Evolutionary conservation across 495 filamentous ascomycete genomes (phyloP).

Genomic region (Oidiodendron maius): DNA sequence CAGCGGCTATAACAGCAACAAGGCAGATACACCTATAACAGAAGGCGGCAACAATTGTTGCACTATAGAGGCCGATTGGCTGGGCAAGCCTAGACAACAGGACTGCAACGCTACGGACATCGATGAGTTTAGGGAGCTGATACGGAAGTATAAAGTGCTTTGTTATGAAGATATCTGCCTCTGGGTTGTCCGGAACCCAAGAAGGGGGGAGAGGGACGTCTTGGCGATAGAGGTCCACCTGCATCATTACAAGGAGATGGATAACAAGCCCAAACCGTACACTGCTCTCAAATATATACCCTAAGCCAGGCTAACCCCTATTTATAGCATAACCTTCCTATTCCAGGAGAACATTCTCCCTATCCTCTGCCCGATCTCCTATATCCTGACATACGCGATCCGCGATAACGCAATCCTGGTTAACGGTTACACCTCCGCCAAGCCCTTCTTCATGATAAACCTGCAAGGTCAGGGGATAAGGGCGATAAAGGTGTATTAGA

Average conservation of each 20-base stretch:
- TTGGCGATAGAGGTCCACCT: slow-evolving; percentile 23
- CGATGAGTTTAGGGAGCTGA: slow-evolving; percentile 7
- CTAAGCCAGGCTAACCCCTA: slow-evolving; percentile 9
- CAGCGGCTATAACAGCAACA: slow-evolving; percentile 13
- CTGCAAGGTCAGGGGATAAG: slow-evolving; percentile 5
- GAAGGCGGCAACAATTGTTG: slow-evolving; percentile 1
- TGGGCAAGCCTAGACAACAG: neutral
- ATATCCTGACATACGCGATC: slow-evolving; percentile 19
- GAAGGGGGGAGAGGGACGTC: slow-evolving; percentile 16
- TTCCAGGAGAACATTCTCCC: slow-evolving; percentile 17
- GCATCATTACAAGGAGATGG: slow-evolving; percentile 23
- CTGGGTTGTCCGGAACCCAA: slow-evolving; percentile 24
- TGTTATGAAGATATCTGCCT: slow-evolving; percentile 25
- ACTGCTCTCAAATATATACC: slow-evolving; percentile 3
- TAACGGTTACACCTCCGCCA: slow-evolving; percentile 15
- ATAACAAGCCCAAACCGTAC: slow-evolving; percentile 30
- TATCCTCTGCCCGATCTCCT: slow-evolving; percentile 21
- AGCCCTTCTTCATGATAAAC: slow-evolving; percentile 18
- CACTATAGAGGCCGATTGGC: slow-evolving; percentile 1
- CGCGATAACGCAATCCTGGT: slow-evolving; percentile 17
- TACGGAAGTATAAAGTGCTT: slow-evolving; percentile 18
- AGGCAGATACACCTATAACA: slow-evolving; percentile 10
- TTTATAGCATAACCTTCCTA: slow-evolving; percentile 20
- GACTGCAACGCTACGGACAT: slow-evolving; percentile 1
- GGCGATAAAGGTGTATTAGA: slow-evolving; percentile 20